Percentiles rank a stretch among this genome's conserved stretches.
phyloP scores from a whole-genome alignment of 139 green algal species.

The Chlorella sp. region DNA sequence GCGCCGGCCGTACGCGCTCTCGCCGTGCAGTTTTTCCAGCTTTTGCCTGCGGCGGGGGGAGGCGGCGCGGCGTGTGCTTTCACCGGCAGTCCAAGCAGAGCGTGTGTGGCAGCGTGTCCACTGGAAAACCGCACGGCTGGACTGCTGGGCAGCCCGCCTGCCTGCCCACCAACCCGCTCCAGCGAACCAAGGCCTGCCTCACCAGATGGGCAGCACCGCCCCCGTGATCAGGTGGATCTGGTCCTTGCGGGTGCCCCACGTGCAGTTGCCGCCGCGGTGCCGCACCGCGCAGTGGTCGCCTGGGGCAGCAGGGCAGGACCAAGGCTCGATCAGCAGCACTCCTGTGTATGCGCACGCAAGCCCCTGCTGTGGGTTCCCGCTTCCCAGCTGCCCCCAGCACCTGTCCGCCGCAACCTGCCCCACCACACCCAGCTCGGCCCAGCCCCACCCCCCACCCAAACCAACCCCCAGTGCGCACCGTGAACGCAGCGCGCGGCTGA shows the following conservation, averaged over 20 bases:
- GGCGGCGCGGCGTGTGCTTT: neutral
- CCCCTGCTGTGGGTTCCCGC: no score
- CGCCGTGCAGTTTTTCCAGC: constrained; percentile 21
- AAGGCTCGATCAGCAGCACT: no score
- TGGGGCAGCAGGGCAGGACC: neutral
- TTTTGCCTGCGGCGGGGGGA: neutral
- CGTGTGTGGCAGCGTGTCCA: no score
- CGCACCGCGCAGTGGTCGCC: constrained; percentile 1
- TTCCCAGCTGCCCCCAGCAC: no score
- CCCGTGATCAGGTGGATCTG: constrained; percentile 37
- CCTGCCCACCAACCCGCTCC: neutral
- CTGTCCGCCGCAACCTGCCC: no score
- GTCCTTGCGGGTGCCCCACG: neutral
- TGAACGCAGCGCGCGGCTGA: constrained; percentile 17
- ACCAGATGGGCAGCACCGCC: constrained; percentile 38
- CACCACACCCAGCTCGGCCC: neutral
- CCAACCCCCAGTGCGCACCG: neutral
- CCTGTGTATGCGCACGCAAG: no score
- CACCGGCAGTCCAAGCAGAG: no score
- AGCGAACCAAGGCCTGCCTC: neutral
- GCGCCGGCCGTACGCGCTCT: constrained; percentile 7
- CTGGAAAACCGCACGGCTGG: no score
- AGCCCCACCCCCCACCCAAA: neutral
- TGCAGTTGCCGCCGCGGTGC: constrained; percentile 13
- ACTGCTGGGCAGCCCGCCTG: no score